phyloP scores from a whole-genome alignment of 2,329 filamentous ascomycete genomes.

The Fusarium sterilihyphosum region DNA sequence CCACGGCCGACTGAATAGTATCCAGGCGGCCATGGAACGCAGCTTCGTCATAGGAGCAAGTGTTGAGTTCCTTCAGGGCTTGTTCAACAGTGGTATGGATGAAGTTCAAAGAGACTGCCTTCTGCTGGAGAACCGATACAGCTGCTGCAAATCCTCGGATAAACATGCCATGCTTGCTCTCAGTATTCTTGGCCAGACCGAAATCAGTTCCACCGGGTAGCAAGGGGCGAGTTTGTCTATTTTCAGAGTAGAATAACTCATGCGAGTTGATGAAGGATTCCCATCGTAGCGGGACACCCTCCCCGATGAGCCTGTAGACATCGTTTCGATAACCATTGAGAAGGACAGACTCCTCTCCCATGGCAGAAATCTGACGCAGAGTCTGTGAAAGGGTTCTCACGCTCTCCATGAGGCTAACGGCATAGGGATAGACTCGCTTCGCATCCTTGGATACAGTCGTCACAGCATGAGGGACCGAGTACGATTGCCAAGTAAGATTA shows the following conservation, averaged over 20 bases:
- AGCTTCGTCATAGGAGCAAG: conserved; percentile 82
- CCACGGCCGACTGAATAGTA: conserved; percentile 88
- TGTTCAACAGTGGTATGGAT: conserved; percentile 87
- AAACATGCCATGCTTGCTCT: conserved; percentile 96
- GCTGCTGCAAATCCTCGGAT: conserved; percentile 91
- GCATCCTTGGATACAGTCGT: conserved; percentile 98
- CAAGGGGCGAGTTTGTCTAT: conserved; percentile 57
- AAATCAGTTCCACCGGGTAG: conserved; percentile 53
- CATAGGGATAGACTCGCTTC: conserved; percentile 98
- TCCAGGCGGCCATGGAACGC: conserved; percentile 85
- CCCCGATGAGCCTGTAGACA: conserved; percentile 82
- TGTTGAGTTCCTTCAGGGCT: conserved; percentile 82
- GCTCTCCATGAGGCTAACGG: conserved; percentile 98
- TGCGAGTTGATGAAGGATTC: conserved; percentile 98
- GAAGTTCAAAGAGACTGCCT: conserved; percentile 79
- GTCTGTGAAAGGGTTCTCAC: conserved; percentile 94
- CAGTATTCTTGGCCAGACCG: conserved; percentile 64
- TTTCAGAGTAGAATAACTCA: conserved; percentile 76
- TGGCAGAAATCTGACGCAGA: conserved; percentile 81
- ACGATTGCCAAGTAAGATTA: conserved; percentile 95
- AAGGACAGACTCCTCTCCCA: conserved; percentile 88
- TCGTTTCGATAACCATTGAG: conserved; percentile 93
- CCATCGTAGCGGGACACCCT: conserved; percentile 92
- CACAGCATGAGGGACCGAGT: conserved; percentile 91
- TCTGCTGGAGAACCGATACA: conserved; percentile 87